phyloP scores from a whole-genome alignment of 1,139 yeast species.

The Saccharomyces hybrid region DNA sequence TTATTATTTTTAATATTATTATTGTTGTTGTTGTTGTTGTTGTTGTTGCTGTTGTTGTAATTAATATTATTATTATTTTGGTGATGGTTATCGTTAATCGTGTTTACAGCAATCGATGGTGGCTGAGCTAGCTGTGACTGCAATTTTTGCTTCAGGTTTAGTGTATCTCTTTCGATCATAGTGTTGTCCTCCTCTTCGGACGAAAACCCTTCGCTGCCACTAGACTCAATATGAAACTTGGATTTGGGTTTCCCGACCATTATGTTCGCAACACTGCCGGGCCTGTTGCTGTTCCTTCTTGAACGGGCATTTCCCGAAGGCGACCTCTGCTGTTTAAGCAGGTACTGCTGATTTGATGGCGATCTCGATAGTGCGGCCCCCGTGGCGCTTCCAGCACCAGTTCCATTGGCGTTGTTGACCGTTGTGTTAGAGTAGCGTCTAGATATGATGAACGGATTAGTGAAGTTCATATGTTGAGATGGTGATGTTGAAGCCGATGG shows the following conservation, averaged over 20 bases:
- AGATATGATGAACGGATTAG: conserved; percentile 3
- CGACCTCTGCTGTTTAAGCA: background rate
- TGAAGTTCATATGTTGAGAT: background rate
- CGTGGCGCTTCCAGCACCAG: background rate
- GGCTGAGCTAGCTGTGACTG: background rate
- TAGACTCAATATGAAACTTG: conserved; percentile 21
- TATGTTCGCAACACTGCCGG: background rate
- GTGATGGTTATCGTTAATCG: background rate
- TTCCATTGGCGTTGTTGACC: conserved; percentile 3
- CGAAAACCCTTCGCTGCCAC: conserved; percentile 25
- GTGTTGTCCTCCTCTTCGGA: conserved; percentile 18
- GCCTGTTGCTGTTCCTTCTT: background rate
- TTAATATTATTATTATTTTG: too few relatives aligned
- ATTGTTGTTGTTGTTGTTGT: background rate
- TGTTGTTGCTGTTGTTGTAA: background rate
- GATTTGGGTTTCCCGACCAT: conserved; percentile 2
- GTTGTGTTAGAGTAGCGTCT: conserved; percentile 6
- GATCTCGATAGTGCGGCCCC: background rate
- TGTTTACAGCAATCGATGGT: background rate
- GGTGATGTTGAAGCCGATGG: background rate
- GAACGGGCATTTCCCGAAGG: background rate
- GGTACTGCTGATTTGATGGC: background rate
- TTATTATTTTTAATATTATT: background rate
- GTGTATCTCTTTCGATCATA: conserved; percentile 3
- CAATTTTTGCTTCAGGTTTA: conserved; percentile 5